phyloP scores from a whole-genome alignment of 495 filamentous ascomycete species.

The Letharia lupina region DNA sequence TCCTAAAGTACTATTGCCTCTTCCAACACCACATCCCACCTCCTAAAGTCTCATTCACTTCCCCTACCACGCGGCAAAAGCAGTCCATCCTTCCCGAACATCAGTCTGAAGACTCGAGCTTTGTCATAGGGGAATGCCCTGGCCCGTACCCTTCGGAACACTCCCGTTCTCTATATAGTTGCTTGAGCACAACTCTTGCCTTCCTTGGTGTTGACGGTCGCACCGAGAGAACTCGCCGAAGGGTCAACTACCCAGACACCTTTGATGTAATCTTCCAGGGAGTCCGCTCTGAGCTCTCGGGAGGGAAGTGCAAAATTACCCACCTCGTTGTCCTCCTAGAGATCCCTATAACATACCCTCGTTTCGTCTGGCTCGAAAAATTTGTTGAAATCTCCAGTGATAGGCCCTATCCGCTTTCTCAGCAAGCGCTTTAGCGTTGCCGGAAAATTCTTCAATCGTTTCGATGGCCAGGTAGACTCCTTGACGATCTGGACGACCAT shows the following conservation, averaged over 20 bases:
- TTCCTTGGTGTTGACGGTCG: conserved; percentile 86
- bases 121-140: conserved; percentile 66
- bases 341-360: conserved; percentile 90
- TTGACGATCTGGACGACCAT: conserved; percentile 92
- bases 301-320: conserved; percentile 54
- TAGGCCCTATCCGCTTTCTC: conserved; percentile 76
- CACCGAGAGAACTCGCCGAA: conserved; percentile 83
- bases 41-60: conserved; percentile 73
- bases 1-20: conserved; percentile 87
- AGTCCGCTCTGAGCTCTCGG: conserved; percentile 54
- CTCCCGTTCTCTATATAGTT: conserved; percentile 71
- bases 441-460: conserved; percentile 81
- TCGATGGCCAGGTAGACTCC: conserved; percentile 83
- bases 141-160: conserved; percentile 75
- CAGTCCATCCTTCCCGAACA: conserved; percentile 51
- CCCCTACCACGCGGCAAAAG: conserved; percentile 52
- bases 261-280: conserved; percentile 75
- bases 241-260: conserved; percentile 84
- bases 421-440: conserved; percentile 87
- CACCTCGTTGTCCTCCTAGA: conserved; percentile 82
- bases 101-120: conserved; percentile 56
- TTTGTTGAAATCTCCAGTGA: conserved; percentile 72
- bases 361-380: conserved; percentile 88
- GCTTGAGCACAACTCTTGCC: conserved; percentile 74
- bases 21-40: conserved; percentile 91